Conservation (phyloP, 345 rosid species). For the Eucalyptus cladocalyx region DNA sequence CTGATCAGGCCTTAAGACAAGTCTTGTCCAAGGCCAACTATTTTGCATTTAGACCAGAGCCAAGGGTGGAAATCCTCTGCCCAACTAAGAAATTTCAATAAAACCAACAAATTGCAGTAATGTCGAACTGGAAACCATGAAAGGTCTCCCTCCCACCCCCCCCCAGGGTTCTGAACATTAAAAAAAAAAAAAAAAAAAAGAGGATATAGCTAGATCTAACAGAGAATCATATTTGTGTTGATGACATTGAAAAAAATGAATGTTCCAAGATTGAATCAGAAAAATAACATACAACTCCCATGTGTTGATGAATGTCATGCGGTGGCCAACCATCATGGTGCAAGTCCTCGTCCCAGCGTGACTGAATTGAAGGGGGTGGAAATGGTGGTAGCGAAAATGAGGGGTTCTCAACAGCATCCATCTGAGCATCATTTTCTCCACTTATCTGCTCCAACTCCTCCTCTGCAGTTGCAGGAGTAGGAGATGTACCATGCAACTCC, state of each 20-base stretch:
- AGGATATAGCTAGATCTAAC: neutral
- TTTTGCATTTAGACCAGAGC: neutral
- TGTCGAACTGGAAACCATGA: neutral
- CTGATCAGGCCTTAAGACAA: neutral
- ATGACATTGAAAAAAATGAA: neutral
- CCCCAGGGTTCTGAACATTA: neutral
- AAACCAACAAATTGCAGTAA: neutral
- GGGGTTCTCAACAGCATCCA: conserved; percentile 26
- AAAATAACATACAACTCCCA: conserved; percentile 54
- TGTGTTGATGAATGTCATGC: conserved; percentile 51
- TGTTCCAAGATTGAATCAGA: neutral
- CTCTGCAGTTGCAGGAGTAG: conserved; percentile 23
- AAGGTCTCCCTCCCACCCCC: neutral
- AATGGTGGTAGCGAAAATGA: conserved; percentile 36
- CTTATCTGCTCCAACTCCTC: conserved; percentile 49
- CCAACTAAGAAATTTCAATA: neutral
- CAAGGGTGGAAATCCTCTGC: neutral
- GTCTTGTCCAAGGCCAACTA: neutral
- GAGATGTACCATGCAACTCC: conserved; percentile 54
- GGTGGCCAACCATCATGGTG: conserved; percentile 47
- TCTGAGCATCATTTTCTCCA: conserved; percentile 34
- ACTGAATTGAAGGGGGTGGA: conserved; percentile 28
- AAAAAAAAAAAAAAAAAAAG: neutral
- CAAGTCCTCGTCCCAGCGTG: conserved; percentile 57
- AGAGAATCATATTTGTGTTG: neutral